Evolutionary conservation across 495 filamentous ascomycete genomes (phyloP).

Genomic region (Parmelia sp.): DNA sequence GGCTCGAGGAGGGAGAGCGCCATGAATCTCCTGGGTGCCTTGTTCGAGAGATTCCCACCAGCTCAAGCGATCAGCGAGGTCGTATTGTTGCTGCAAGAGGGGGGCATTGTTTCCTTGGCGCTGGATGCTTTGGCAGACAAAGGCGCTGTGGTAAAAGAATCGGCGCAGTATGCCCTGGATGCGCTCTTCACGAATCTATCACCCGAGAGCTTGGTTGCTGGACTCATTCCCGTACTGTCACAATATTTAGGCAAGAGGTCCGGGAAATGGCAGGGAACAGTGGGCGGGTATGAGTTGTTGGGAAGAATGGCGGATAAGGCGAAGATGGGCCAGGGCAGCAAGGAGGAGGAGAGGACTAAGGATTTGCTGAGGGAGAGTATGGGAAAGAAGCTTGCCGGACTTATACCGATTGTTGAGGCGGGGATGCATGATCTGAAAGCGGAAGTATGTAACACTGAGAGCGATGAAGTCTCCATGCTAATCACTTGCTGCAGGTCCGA

Average conservation of each 20-base stretch:
- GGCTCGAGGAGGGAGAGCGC: constrained; percentile 79
- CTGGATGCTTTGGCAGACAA: constrained; percentile 90
- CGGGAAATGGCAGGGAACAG: constrained; percentile 93
- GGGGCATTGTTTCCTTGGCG: constrained; percentile 61
- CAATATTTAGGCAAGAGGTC: constrained; percentile 69
- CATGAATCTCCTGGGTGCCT: constrained; percentile 87
- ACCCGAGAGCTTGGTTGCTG: constrained; percentile 73
- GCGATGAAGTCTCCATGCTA: not conserved
- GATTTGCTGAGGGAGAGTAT: constrained; percentile 84
- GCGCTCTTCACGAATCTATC: constrained; percentile 72
- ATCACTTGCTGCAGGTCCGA: constrained; percentile 40
- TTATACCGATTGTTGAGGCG: constrained; percentile 87
- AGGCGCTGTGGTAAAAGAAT: constrained; percentile 76
- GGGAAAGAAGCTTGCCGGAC: constrained; percentile 79
- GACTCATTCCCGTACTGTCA: constrained; percentile 65
- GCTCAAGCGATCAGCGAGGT: constrained; percentile 74
- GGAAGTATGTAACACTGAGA: constrained; percentile 48
- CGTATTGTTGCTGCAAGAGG: constrained; percentile 72
- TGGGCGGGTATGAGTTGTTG: constrained; percentile 74
- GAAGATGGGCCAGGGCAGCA: constrained; percentile 70
- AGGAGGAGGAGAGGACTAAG: constrained; percentile 75
- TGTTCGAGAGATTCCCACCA: constrained; percentile 82
- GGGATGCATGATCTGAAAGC: constrained; percentile 95
- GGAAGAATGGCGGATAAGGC: constrained; percentile 91
- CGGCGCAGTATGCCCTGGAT: constrained; percentile 90